Percentiles rank a stretch among this genome's conserved stretches.
Conservation (phyloP, 2,329 filamentous ascomycete genomes). For the Sporothrix humicola region DNA sequence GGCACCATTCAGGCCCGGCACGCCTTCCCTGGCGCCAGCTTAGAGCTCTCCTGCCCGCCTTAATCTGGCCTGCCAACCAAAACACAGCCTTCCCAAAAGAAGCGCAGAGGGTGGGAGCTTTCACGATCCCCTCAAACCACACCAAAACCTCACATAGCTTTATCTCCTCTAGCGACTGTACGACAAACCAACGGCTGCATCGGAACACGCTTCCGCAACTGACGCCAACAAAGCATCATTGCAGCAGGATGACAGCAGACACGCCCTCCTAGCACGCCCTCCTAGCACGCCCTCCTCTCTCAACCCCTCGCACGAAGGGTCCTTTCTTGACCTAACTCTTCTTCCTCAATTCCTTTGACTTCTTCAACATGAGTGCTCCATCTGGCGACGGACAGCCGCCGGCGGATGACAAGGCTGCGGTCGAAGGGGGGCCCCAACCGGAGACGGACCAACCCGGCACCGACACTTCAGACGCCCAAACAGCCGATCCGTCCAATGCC, state of each 20-base stretch:
- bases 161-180: background rate
- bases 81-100: background rate
- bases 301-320: background rate
- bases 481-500: background rate
- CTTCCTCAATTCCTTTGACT: background rate
- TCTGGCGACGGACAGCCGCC: background rate
- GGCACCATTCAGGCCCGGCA: background rate
- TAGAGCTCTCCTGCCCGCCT: slow-evolving; percentile 19
- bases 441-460: background rate
- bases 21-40: background rate
- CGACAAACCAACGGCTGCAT: background rate
- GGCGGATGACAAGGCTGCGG: background rate
- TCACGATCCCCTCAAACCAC: slow-evolving; percentile 9
- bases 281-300: background rate
- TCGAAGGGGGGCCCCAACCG: background rate
- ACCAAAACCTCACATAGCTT: slow-evolving; percentile 4
- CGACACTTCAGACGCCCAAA: background rate
- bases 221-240: background rate
- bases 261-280: background rate
- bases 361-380: slow-evolving; percentile 3
- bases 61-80: slow-evolving; percentile 16
- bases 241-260: slow-evolving; percentile 26
- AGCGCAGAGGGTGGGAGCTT: background rate
- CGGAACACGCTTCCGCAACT: background rate
- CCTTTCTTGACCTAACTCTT: background rate